phyloP scores from a whole-genome alignment of 495 filamentous ascomycete genomes.

The Glutinoglossum americanum region DNA sequence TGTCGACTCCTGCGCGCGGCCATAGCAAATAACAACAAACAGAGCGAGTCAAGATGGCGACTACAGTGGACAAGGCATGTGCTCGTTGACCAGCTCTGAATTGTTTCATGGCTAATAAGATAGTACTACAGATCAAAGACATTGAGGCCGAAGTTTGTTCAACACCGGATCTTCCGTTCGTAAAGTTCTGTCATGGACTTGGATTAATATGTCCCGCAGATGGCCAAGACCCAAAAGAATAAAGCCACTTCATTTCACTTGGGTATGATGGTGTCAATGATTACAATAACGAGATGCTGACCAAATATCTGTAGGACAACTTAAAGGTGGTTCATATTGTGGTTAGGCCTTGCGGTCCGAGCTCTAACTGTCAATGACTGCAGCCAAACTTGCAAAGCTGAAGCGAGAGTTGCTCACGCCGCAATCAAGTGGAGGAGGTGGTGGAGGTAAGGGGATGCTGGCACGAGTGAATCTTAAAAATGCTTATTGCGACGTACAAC shows the following conservation, averaged over 20 bases:
- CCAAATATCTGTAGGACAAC: constrained; percentile 35
- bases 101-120: constrained; percentile 6
- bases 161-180: neutral
- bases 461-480: neutral
- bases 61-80: constrained; percentile 81
- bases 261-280: constrained; percentile 21
- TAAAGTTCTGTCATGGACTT: neutral
- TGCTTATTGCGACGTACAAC: neutral
- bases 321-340: constrained; percentile 30
- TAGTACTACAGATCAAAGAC: constrained; percentile 62
- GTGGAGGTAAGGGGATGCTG: constrained; percentile 33
- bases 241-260: constrained; percentile 82
- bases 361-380: neutral
- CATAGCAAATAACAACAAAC: neutral
- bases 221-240: constrained; percentile 95
- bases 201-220: constrained; percentile 22
- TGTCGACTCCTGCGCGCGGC: neutral
- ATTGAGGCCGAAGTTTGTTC: constrained; percentile 74
- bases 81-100: neutral
- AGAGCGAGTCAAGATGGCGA: constrained; percentile 50
- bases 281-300: neutral
- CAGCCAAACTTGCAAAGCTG: constrained; percentile 87
- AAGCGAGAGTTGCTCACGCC: constrained; percentile 91
- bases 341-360: neutral
- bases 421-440: constrained; percentile 57